Base-by-base conservation (phyloP, 1,139 yeast species). In the Dujonia santamariae region DNA sequence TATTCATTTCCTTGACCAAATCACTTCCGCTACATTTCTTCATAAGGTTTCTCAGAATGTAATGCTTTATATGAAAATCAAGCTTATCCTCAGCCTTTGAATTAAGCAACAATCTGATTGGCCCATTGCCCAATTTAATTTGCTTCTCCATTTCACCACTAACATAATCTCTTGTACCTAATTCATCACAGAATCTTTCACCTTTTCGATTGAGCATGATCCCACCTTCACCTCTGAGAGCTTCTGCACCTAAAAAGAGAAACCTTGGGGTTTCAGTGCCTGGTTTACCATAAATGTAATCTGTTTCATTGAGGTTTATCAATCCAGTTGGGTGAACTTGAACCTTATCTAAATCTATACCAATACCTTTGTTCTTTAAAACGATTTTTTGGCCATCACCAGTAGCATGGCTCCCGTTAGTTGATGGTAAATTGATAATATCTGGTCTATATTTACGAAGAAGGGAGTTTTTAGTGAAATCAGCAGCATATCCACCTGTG, bases 311-410 rank as follows among this genome's bases (percentile, higher is more conserved):
- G 32, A 80, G 80, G 45, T 81, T 85, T 41, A 85, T 72, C 47
- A 85, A 72, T 1, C 95, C 95, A 7, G 94, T 83, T 17, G 95
- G 95, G 47, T 82, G 90, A 12, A 85, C 82, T 56, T 85, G 95
- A 26, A 84, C 78, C 54, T 83, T 80, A 32, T 82, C 86, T 77
- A 84, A 69, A 52, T 83, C 88, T 29, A 82, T 74, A 28, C 83
- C 74, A 25, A 71, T 61, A 8, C 85, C 94, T 19, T 82, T 75
- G 40, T 64, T 61, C 35, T 69, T 71, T 54, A 75, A 67, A 41
- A 81, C 62, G 37, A 85, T 65, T 37, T 72, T 67, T 44, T 80
- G 85, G 1, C 90, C 88, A 52, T 84, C 92, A 13, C 92, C 92
- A 3, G 87, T 74, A 3, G 94, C 85, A 46, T 80, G 85, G 23